These are phyloP conservation scores for Scedosporium minutisporum DNA, from an alignment of 2,329 filamentous ascomycete species.

Conservation along the genomic window DNA sequence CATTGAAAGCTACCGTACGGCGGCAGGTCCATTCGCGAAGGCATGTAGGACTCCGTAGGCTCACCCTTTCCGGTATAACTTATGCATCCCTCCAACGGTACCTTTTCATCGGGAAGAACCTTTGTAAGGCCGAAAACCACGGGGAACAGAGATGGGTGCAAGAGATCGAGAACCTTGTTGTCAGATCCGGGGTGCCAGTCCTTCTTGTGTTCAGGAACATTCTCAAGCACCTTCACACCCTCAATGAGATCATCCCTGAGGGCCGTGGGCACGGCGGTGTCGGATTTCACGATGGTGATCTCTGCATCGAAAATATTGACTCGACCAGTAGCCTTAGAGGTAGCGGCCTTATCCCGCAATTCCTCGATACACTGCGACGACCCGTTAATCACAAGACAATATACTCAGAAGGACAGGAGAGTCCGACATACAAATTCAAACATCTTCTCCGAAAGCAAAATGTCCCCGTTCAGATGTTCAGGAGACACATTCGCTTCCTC, in stretches of 20 bases:
- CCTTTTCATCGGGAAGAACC: constrained; percentile 16
- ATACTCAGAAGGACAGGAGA: background rate
- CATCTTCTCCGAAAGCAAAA: constrained; percentile 15
- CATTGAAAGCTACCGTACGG: constrained; percentile 27
- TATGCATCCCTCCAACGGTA: constrained; percentile 28
- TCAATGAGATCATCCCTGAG: constrained; percentile 27
- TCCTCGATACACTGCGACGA: constrained; percentile 24
- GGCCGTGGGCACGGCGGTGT: constrained; percentile 12
- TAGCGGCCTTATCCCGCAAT: constrained; percentile 34
- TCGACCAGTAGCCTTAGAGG: constrained; percentile 23
- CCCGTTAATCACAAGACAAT: background rate
- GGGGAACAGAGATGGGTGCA: constrained; percentile 56
- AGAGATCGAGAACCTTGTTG: constrained; percentile 47
- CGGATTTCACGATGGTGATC: constrained; percentile 12
- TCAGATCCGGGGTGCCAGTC: constrained; percentile 55
- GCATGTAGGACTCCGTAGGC: background rate
- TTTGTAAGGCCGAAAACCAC: constrained; percentile 41
- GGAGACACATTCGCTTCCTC: constrained; percentile 7
- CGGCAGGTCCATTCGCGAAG: background rate
- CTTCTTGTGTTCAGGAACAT: constrained; percentile 35
- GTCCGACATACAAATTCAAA: constrained; percentile 21
- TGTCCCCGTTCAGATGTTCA: background rate
- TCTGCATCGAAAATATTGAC: constrained; percentile 9
- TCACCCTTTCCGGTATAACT: constrained; percentile 22
- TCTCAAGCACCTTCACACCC: constrained; percentile 37